Base-by-base conservation (phyloP, 495 filamentous ascomycete genomes). In the Penicillium crystallinum region DNA sequence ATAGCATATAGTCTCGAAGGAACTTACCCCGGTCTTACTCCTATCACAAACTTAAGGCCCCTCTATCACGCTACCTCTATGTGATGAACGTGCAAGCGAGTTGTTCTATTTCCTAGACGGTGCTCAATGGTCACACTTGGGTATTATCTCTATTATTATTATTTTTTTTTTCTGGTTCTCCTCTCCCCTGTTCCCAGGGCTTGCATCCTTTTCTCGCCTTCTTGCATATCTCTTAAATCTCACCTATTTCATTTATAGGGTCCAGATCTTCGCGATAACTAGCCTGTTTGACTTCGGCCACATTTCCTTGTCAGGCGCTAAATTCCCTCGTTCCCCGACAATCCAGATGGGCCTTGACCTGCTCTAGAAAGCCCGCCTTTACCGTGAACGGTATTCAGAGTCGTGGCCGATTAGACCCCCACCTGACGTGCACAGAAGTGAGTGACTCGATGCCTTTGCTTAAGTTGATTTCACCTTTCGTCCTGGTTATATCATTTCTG, bases 61-160 rank as follows among this genome's bases (percentile, higher is more conserved):
- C 54, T 63, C 48, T 35, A 51, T 58, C 61, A 62, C 60, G 55
- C 59, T 62, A 62, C 46, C n/a, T 33, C 11, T 38, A 40, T 63
- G 63, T 66, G 63, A 66, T 61, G 59, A 61, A 64, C 53, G 55
- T 64, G 57, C 56, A 59, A 55, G 53, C 48, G 47, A 59, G 36
- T 41, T 22, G 31, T 49, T 25, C 22, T 35, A 18, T 30, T 41
- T 17, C 22, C 35, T 49, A 48, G 25, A 22, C 21, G 10, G 27
- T n/a, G 11, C 15, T 9, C 33, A 39, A 46, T 4, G 38, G 55
- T 55, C 36, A 50, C 55, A 23, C 33, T 48, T 6, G 21, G n/a
- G 18, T 54, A 49, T 35, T 40, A 9, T 41, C 10, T 29, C 35
- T 33, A 42, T 57, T 35, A 50, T 41, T 40, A 57, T 59, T 52